phyloP scores from a whole-genome alignment of 2,329 filamentous ascomycete genomes.

The Cladophialophora immunda region DNA sequence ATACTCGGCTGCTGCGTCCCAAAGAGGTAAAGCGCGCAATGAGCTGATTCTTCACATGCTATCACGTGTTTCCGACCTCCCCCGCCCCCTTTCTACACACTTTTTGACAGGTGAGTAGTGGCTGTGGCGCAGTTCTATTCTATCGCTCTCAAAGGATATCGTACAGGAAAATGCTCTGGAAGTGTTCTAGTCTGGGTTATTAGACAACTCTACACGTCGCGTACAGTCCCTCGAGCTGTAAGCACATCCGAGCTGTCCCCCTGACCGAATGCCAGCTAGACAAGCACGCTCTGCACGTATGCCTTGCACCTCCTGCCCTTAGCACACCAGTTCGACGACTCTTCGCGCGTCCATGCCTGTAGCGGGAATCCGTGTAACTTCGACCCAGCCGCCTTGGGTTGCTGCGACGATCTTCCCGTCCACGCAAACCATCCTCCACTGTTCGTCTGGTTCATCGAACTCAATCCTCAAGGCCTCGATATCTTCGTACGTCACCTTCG shows the following conservation, averaged over 20 bases:
- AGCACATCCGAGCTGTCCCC: neutral
- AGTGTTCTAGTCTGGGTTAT: neutral
- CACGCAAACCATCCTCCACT: conserved; percentile 88
- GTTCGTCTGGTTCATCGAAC: conserved; percentile 71
- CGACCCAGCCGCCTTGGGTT: conserved; percentile 74
- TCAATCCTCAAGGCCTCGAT: conserved; percentile 73
- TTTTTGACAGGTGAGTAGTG: neutral
- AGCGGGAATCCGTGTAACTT: conserved; percentile 56
- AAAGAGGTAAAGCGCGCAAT: neutral
- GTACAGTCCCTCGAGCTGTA: neutral
- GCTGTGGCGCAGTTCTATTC: neutral
- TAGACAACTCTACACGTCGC: neutral
- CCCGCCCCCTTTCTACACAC: neutral
- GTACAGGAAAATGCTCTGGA: no score
- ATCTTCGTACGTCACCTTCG: conserved; percentile 73
- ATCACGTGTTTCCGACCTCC: neutral
- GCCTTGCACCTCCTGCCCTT: neutral
- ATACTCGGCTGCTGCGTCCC: conserved; percentile 8
- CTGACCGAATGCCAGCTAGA: neutral
- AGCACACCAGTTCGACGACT: conserved; percentile 50
- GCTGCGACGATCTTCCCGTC: conserved; percentile 87
- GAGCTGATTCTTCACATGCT: neutral
- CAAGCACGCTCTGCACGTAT: neutral
- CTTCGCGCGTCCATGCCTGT: conserved; percentile 51
- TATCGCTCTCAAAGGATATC: neutral